A percentile compares a stretch with the other conserved stretches of the same genome.
These are phyloP conservation scores for Penicillium sp. DNA, from an alignment of 2,329 filamentous ascomycete genomes.

Conservation along the genomic window DNA sequence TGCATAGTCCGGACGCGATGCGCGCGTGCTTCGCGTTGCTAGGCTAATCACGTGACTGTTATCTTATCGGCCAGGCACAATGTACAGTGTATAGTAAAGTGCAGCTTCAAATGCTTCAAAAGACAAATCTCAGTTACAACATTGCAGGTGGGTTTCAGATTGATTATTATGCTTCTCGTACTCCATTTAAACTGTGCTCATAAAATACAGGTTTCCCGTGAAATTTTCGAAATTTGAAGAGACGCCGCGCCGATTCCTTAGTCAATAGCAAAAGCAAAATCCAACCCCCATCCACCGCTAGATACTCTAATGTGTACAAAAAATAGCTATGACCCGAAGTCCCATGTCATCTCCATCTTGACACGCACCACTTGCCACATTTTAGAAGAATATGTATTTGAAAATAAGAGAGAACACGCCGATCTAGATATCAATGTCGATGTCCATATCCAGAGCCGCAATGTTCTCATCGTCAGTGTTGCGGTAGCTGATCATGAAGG, in stretches of 20 bases:
- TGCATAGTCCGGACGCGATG: constrained; percentile 24
- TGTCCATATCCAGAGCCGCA: constrained; percentile 81
- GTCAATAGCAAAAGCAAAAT: constrained; percentile 4
- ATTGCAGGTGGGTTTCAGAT: background rate
- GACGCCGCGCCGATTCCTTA: constrained; percentile 10
- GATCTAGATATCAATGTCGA: constrained; percentile 79
- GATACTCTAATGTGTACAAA: constrained; percentile 9
- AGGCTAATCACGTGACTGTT: constrained; percentile 17
- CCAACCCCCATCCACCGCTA: background rate
- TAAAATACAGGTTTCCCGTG: constrained; percentile 11
- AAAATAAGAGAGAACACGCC: background rate
- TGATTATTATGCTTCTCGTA: constrained; percentile 12
- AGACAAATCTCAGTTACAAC: background rate
- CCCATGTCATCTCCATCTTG: background rate
- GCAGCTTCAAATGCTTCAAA: background rate
- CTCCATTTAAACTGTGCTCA: constrained; percentile 12
- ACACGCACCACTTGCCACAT: background rate
- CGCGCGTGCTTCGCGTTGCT: constrained; percentile 27
- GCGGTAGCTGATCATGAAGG: constrained; percentile 69
- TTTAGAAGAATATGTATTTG: background rate
- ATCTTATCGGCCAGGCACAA: constrained; percentile 16
- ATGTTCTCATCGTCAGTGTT: constrained; percentile 92
- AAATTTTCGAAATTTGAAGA: background rate
- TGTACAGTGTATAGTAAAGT: background rate
- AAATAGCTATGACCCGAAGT: background rate